Conservation (phyloP, 2,329 filamentous ascomycete genomes). For the Stagonosporopsis rhizophila region DNA sequence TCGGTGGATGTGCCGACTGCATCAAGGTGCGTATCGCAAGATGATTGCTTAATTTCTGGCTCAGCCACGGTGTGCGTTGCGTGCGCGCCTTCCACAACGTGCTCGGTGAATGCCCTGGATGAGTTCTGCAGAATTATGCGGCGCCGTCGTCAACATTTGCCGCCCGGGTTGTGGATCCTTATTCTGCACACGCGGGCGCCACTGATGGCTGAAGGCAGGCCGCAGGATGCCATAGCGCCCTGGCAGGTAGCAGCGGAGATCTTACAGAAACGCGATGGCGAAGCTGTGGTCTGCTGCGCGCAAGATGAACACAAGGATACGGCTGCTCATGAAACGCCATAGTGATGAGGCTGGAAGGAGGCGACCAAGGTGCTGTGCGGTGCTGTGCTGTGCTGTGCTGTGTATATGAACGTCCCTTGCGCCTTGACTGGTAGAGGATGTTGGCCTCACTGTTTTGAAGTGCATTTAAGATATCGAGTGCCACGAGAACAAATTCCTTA, state of each 20-base stretch:
- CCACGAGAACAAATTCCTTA: slow-evolving; percentile 22
- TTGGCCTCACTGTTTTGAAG: slow-evolving; percentile 28
- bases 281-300: slow-evolving; percentile 35
- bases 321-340: slow-evolving; percentile 36
- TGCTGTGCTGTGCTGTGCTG: no score
- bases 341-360: slow-evolving; percentile 34
- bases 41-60: slow-evolving; percentile 7
- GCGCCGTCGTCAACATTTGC: slow-evolving; percentile 7
- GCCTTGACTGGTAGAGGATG: slow-evolving; percentile 27
- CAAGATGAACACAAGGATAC: slow-evolving; percentile 43
- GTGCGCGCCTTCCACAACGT: slow-evolving; percentile 5
- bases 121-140: slow-evolving; percentile 13
- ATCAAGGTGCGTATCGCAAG: slow-evolving; percentile 16
- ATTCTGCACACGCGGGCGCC: slow-evolving; percentile 41
- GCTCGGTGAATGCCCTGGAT: slow-evolving; percentile 8
- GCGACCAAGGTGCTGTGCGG: slow-evolving; percentile 32
- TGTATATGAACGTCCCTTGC: slow-evolving; percentile 41
- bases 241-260: slow-evolving; percentile 36
- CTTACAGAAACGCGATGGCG: slow-evolving; percentile 38
- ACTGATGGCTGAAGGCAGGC: slow-evolving; percentile 42
- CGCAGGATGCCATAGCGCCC: slow-evolving; percentile 42
- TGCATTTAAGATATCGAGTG: slow-evolving; percentile 31
- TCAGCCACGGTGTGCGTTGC: slow-evolving; percentile 6
- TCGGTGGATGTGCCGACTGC: slow-evolving; percentile 24
- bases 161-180: slow-evolving; percentile 28